Percentiles rank a stretch among this genome's conserved stretches.
Evolutionary conservation across 2,329 filamentous ascomycete genomes (phyloP).

Genomic region (Trichoderma cornu-damae): DNA sequence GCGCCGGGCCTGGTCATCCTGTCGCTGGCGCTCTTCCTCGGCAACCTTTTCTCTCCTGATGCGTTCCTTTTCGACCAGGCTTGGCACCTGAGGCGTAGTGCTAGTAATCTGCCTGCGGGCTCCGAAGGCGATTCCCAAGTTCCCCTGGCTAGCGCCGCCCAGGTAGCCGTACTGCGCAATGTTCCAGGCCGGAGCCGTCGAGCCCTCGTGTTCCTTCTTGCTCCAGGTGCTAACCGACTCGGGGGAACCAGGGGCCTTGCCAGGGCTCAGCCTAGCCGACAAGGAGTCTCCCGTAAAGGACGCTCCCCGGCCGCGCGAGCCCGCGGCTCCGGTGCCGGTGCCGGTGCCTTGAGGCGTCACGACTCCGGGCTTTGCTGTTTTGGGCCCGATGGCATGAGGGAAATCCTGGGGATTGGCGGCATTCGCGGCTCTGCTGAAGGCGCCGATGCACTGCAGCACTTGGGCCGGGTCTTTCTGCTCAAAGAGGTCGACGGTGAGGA

Average conservation of each 20-base stretch:
- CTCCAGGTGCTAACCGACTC: constrained; percentile 79
- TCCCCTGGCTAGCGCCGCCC: constrained; percentile 94
- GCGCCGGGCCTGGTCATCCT: constrained; percentile 48
- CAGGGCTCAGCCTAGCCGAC: constrained; percentile 56
- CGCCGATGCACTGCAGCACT: constrained; percentile 84
- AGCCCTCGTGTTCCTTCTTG: constrained; percentile 72
- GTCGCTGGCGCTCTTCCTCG: constrained; percentile 55
- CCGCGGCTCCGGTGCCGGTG: constrained; percentile 46
- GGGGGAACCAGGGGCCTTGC: constrained; percentile 53
- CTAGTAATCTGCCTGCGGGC: constrained; percentile 88
- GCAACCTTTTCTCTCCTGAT: constrained; percentile 50
- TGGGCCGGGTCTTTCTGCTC: constrained; percentile 95
- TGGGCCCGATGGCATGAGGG: constrained; percentile 69
- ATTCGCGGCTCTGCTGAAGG: constrained; percentile 85
- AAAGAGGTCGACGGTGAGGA: constrained; percentile 94
- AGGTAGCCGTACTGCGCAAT: constrained; percentile 98
- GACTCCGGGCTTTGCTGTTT: constrained; percentile 47
- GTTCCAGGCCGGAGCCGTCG: constrained; percentile 90
- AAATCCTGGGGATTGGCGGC: constrained; percentile 68
- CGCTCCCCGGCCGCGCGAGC: constrained; percentile 41
- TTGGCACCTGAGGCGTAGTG: constrained; percentile 72
- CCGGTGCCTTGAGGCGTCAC: constrained; percentile 66
- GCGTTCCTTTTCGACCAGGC: constrained; percentile 77
- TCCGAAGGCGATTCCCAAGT: constrained; percentile 89
- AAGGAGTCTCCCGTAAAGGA: constrained; percentile 54